phyloP scores from a whole-genome alignment of 228 moss, liverwort and hornwort species.

The Sphagnum magellanicum region DNA sequence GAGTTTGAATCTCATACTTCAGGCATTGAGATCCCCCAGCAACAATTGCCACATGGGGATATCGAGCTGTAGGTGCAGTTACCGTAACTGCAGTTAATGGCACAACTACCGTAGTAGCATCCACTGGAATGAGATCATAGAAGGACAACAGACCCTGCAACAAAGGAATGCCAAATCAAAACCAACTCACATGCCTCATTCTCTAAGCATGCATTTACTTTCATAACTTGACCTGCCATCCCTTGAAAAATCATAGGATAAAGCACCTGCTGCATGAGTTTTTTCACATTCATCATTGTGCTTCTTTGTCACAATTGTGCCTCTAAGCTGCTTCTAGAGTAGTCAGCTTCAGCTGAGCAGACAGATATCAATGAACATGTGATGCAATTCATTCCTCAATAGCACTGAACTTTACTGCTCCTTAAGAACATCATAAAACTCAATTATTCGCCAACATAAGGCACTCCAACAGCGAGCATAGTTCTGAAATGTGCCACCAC shows the following conservation, averaged over 20 bases:
- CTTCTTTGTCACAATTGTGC: too few relatives aligned
- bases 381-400: neutral
- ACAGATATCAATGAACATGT: neutral
- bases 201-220: neutral
- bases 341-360: neutral
- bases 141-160: conserved; percentile 42
- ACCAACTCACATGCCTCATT: neutral
- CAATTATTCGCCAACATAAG: too few relatives aligned
- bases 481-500: too few relatives aligned
- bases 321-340: too few relatives aligned
- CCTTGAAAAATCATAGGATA: too few relatives aligned
- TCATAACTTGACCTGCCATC: too few relatives aligned
- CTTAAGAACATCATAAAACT: too few relatives aligned
- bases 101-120: conserved; percentile 1
- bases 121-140: conserved; percentile 32
- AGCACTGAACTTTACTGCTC: neutral
- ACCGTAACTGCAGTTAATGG: conserved; percentile 1
- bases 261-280: too few relatives aligned
- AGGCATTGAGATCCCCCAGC: conserved; percentile 49
- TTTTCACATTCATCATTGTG: too few relatives aligned
- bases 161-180: neutral
- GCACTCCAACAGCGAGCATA: too few relatives aligned
- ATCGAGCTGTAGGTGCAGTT: conserved; percentile 3
- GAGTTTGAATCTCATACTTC: conserved; percentile 41
- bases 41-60: conserved; percentile 22